Percentiles rank a stretch among this genome's conserved stretches.
Evolutionary conservation across 2,329 filamentous ascomycete species (phyloP).

Genomic region (Pyrenochaeta sp.): DNA sequence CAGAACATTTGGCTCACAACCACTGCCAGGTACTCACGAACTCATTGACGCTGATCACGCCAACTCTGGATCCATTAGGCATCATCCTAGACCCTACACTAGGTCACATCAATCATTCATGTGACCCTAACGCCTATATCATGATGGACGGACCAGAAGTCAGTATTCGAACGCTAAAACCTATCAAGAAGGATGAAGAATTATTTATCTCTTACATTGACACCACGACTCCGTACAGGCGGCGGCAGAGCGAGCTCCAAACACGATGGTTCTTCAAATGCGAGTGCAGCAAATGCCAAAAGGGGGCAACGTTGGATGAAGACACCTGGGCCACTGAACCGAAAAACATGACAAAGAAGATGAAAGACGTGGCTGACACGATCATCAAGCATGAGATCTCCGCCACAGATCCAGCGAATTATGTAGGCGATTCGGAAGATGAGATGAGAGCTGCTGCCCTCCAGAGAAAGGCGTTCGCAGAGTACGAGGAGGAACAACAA

Average conservation of each 20-base stretch:
- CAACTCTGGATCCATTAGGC: constrained; percentile 66
- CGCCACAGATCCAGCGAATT: constrained; percentile 31
- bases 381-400: constrained; percentile 21
- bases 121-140: constrained; percentile 66
- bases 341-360: constrained; percentile 32
- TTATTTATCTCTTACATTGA: constrained; percentile 71
- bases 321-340: constrained; percentile 52
- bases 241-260: constrained; percentile 62
- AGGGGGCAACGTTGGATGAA: constrained; percentile 46
- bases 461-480: constrained; percentile 34
- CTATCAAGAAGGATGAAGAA: constrained; percentile 64
- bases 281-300: constrained; percentile 61
- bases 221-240: constrained; percentile 58
- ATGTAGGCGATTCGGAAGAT: constrained; percentile 30
- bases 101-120: constrained; percentile 68
- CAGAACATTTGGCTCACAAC: constrained; percentile 26
- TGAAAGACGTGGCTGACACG: constrained; percentile 32
- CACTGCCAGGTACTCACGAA: constrained; percentile 61
- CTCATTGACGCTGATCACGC: constrained; percentile 64
- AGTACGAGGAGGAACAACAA: constrained; percentile 35
- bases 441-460: constrained; percentile 39
- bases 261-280: constrained; percentile 68
- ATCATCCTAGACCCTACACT: constrained; percentile 65
- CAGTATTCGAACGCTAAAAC: constrained; percentile 60
- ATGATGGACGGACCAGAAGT: constrained; percentile 64